Conservation (phyloP, 805 yeast genomes). For the Wickerhamomyces xylosicus region DNA sequence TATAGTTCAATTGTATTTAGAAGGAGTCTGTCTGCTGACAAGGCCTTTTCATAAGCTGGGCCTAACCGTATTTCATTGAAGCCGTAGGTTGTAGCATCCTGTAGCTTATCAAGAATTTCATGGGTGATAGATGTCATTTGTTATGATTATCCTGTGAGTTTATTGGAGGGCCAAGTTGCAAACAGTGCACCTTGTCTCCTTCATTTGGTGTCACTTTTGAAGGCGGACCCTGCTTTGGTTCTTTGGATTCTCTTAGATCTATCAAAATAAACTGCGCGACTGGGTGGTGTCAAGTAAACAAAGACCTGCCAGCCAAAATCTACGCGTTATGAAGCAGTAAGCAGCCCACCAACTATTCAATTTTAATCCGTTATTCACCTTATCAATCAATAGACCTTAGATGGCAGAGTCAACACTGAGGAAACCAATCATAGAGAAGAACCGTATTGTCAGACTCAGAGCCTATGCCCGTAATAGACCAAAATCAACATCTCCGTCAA, state of each 20-base stretch:
- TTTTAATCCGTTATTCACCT: too few relatives aligned
- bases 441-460: not conserved
- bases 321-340: too few relatives aligned
- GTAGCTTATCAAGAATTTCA: constrained; percentile 2
- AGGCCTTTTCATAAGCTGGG: not conserved
- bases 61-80: constrained; percentile 15
- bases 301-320: too few relatives aligned
- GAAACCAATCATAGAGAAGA: not conserved
- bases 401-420: not conserved
- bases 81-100: constrained; percentile 14
- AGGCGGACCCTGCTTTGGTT: too few relatives aligned
- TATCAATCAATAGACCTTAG: not conserved
- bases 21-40: constrained; percentile 5
- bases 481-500: not conserved
- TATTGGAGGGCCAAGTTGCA: too few relatives aligned
- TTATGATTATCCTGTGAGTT: too few relatives aligned
- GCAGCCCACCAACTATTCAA: too few relatives aligned
- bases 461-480: not conserved
- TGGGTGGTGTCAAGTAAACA: too few relatives aligned
- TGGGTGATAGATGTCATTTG: not conserved
- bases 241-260: too few relatives aligned
- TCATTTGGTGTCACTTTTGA: too few relatives aligned
- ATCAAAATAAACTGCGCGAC: too few relatives aligned
- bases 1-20: constrained; percentile 15
- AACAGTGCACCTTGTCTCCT: too few relatives aligned